Conservation (phyloP, 208 protist genomes). For the Trypanosoma lewisi region DNA sequence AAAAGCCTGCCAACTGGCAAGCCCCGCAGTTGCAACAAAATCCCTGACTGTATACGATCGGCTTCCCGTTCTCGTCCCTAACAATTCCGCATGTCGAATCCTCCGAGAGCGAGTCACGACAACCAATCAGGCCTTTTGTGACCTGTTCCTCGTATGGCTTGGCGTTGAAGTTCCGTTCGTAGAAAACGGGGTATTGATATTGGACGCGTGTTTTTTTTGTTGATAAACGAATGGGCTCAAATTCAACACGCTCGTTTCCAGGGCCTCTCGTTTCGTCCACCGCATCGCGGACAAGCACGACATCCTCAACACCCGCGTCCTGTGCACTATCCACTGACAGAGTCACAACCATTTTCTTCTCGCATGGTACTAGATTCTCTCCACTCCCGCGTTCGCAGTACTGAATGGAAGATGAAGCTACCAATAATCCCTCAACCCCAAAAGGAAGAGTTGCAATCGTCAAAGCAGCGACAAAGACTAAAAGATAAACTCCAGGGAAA, state of each 20-base stretch:
- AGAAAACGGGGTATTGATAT: slow-evolving; percentile 83
- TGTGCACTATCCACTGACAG: slow-evolving; percentile 70
- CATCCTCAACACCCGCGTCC: slow-evolving; percentile 51
- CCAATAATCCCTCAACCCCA: slow-evolving; percentile 27
- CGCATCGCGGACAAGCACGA: slow-evolving; percentile 58
- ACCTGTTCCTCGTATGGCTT: slow-evolving; percentile 78
- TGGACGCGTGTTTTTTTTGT: slow-evolving; percentile 56
- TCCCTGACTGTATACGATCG: slow-evolving; percentile 78
- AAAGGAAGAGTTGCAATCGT: neutral
- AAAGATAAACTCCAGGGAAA: slow-evolving; percentile 8
- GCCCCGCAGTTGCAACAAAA: slow-evolving; percentile 84
- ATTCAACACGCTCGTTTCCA: slow-evolving; percentile 29
- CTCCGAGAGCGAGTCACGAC: slow-evolving; percentile 46
- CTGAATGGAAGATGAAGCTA: slow-evolving; percentile 68
- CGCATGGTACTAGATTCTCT: slow-evolving; percentile 42
- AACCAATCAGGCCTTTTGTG: slow-evolving; percentile 45
- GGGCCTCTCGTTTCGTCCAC: slow-evolving; percentile 35
- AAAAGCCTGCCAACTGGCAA: slow-evolving; percentile 66
- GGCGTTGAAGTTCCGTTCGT: slow-evolving; percentile 81
- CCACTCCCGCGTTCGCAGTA: slow-evolving; percentile 56
- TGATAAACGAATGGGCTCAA: slow-evolving; percentile 61
- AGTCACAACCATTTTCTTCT: slow-evolving; percentile 76
- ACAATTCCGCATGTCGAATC: slow-evolving; percentile 75
- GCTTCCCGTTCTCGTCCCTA: slow-evolving; percentile 28
- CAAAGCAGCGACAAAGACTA: slow-evolving; percentile 1